These are phyloP conservation scores for Linnemannia zychae DNA, from an alignment of 192 early-diverging fungal species.

Conservation along the genomic window DNA sequence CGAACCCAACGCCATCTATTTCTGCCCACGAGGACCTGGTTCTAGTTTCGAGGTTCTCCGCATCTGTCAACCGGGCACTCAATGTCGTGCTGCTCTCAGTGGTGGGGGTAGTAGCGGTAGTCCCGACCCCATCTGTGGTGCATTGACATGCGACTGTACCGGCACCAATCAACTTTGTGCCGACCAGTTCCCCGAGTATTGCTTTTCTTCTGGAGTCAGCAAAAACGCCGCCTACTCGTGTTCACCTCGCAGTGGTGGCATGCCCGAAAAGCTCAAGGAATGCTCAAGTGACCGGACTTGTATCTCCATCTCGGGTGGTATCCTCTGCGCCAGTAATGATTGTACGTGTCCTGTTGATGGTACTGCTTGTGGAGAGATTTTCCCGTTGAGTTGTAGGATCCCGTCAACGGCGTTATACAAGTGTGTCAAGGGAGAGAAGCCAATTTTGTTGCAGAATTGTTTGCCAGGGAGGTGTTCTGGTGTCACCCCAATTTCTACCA, in stretches of 20 bases:
- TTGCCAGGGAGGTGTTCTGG: not conserved
- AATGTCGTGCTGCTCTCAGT: not conserved
- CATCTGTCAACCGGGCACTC: not conserved
- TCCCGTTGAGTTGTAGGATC: not conserved
- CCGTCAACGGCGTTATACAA: not conserved
- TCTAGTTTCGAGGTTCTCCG: not conserved
- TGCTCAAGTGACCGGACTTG: not conserved
- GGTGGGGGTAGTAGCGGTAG: not conserved
- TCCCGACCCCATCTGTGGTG: slow-evolving; percentile 2
- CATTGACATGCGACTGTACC: not conserved
- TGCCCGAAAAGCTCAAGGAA: not conserved
- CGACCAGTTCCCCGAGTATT: not conserved
- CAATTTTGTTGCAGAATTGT: not conserved
- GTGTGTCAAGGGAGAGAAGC: not conserved
- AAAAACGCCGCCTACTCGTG: slow-evolving; percentile 6
- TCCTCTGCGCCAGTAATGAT: not conserved
- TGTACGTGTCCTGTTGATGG: not conserved
- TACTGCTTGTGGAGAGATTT: slow-evolving; percentile 5
- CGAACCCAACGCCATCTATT: slow-evolving; percentile 7
- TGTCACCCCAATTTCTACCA: not conserved
- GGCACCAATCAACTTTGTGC: not conserved
- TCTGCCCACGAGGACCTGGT: not conserved
- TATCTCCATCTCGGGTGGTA: not conserved
- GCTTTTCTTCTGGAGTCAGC: not conserved
- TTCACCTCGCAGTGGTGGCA: not conserved